A percentile compares a stretch with the other conserved stretches of the same genome.
phyloP scores from a whole-genome alignment of 352 stramenopile species.

The Phytophthora sp. region DNA sequence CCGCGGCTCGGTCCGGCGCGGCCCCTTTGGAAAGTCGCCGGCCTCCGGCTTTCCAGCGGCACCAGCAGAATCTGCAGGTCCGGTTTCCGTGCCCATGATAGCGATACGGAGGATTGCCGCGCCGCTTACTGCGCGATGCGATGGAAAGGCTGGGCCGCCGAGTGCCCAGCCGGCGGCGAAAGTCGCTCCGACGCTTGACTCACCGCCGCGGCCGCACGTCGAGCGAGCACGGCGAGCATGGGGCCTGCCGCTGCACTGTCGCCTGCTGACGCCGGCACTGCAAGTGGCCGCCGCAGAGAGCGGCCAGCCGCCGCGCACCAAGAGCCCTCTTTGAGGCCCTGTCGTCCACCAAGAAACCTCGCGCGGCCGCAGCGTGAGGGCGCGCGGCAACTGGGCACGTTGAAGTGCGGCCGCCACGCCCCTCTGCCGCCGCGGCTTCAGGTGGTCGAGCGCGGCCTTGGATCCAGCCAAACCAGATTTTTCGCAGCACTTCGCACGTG shows the following conservation, averaged over 20 bases:
- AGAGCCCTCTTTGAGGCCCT: slow-evolving; percentile 7
- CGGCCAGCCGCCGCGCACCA: slow-evolving; percentile 20
- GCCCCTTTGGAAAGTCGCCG: slow-evolving; percentile 3
- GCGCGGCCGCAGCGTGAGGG: slow-evolving; percentile 2
- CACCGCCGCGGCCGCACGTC: slow-evolving; percentile 6
- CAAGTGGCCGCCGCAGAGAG: slow-evolving; percentile 13
- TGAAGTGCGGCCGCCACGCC: slow-evolving; percentile 1
- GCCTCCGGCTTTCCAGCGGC: slow-evolving; percentile 13
- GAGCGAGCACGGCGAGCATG: too few relatives aligned
- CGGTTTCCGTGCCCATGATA: slow-evolving; percentile 14
- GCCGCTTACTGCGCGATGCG: neutral
- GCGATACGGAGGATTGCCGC: slow-evolving; percentile 23
- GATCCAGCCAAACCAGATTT: slow-evolving; percentile 15
- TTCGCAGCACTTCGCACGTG: too few relatives aligned
- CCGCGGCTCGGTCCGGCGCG: too few relatives aligned
- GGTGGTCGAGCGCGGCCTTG: slow-evolving; percentile 7
- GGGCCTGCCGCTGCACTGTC: too few relatives aligned
- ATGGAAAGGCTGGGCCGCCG: neutral
- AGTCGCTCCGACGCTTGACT: too few relatives aligned
- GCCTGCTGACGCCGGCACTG: too few relatives aligned
- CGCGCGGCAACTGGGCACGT: slow-evolving; percentile 10
- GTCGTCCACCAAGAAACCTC: too few relatives aligned
- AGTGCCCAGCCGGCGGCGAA: too few relatives aligned
- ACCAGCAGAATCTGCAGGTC: slow-evolving; percentile 14
- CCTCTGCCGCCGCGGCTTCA: too few relatives aligned